phyloP scores from a whole-genome alignment of 2,329 filamentous ascomycete species.

The Venturia pyrina region DNA sequence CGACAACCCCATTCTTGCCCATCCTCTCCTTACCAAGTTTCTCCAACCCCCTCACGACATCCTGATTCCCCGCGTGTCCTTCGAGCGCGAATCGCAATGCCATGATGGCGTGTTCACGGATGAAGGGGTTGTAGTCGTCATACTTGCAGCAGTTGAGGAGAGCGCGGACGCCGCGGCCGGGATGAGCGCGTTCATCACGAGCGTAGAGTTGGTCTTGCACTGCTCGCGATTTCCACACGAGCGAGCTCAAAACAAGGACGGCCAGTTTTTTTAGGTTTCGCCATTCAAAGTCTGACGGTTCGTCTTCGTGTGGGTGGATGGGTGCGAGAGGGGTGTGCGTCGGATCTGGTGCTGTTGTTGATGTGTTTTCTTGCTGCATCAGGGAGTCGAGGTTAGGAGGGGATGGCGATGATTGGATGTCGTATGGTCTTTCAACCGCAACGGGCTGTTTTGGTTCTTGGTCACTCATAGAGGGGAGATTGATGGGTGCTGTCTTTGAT shows the following conservation, averaged over 20 bases:
- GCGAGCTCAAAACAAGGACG: conserved; percentile 76
- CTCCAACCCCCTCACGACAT: conserved; percentile 56
- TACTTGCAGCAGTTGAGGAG: conserved; percentile 83
- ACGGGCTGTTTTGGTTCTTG: conserved; percentile 14
- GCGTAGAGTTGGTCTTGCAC: conserved; percentile 84
- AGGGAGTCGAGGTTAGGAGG: conserved; percentile 18
- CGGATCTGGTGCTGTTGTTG: conserved; percentile 19
- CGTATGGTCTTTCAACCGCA: conserved; percentile 57
- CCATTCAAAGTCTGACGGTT: conserved; percentile 59
- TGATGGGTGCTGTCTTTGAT: conserved; percentile 13
- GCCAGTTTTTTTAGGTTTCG: conserved; percentile 87
- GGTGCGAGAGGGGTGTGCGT: conserved; percentile 32
- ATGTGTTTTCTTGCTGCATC: background rate
- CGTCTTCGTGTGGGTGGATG: conserved; percentile 40
- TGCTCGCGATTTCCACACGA: conserved; percentile 75
- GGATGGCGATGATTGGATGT: conserved; percentile 31
- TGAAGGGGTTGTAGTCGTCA: conserved; percentile 88
- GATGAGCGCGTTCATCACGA: conserved; percentile 19
- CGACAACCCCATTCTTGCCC: background rate
- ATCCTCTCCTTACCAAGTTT: background rate
- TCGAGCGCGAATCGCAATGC: conserved; percentile 51
- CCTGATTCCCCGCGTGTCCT: conserved; percentile 62
- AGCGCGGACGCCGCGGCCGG: conserved; percentile 70
- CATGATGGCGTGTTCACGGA: conserved; percentile 64
- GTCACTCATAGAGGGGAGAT: conserved; percentile 17